phyloP scores from a whole-genome alignment of 257 asterid genomes.

The Ballota nigra region DNA sequence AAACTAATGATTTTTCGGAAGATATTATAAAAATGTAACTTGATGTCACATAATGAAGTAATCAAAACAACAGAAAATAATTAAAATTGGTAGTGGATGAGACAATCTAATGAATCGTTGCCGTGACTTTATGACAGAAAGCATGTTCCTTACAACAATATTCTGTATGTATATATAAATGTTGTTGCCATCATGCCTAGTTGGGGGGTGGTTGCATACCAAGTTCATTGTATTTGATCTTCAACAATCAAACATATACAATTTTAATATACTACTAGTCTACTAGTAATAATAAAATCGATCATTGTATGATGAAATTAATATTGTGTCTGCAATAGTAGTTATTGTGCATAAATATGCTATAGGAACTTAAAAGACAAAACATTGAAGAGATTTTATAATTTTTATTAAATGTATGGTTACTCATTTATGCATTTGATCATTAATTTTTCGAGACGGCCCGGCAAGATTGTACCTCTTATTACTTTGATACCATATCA shows the following conservation, averaged over 20 bases:
- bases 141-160: constrained; percentile 17
- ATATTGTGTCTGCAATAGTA: neutral
- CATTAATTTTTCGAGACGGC: too few relatives aligned
- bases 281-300: neutral
- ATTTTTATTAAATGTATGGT: too few relatives aligned
- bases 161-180: neutral
- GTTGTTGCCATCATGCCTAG: constrained; percentile 21
- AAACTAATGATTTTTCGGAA: neutral
- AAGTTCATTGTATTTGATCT: constrained; percentile 28
- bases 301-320: neutral
- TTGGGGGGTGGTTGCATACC: neutral
- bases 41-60: constrained; percentile 3
- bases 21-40: neutral
- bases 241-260: neutral
- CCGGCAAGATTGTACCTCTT: too few relatives aligned
- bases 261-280: too few relatives aligned
- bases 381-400: neutral
- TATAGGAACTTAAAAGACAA: neutral
- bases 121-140: constrained; percentile 13
- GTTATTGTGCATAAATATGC: neutral
- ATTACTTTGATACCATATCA: too few relatives aligned
- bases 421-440: too few relatives aligned
- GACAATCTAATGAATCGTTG: constrained; percentile 9
- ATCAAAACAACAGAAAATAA: neutral
- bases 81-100: constrained; percentile 11